Base-by-base conservation (phyloP, 768 basidiomycete genomes). In the Suillus fuscotomentosus region DNA sequence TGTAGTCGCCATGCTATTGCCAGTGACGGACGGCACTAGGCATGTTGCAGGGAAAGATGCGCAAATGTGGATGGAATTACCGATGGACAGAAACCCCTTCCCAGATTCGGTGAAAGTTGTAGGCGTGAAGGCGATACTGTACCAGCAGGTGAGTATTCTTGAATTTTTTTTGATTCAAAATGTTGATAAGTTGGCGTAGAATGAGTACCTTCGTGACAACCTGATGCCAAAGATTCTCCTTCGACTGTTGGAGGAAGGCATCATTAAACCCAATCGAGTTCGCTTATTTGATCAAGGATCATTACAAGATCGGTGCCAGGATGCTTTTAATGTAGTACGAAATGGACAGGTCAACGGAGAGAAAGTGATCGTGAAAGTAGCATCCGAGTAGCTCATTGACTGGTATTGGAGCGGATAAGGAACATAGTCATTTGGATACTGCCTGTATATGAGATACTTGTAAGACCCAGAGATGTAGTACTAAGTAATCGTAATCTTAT, bases 321-420 rank as follows among this genome's bases (percentile, higher is more conserved):
- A 63, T n/a, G 84, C 81, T 0, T 67, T 85, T 48, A 78, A 82
- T 57, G 66, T 85, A 45, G 64, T 85, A 50, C 77, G 82, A 57
- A 76, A 80, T 41, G 83, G 83, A 65, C 77, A 81, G 70, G 70
- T 84, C 51, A 83, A 80, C 45, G 83, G 83, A 27, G 81, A 84
- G 71, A 86, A 85, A 63, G 75, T 83, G 2, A 70, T 85, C 2
- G 76, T 85, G 0, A 80, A 80, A 65, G 70, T 82, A 14, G 63
- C 27, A 31, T 53, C 51, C 5, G 31, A 31, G 31, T 31, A 31
- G 31, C 5, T 31, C 5, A 31, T 31, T 31, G 5, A 31, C 31
- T 5, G 27, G 31, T 31, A 31, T 31, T 6, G 31, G 31, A 31
- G 31, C 31, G 5, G 31, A 31, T 6, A 6, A 31, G 31, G 31